phyloP scores from a whole-genome alignment of 495 filamentous ascomycete species.

The Articulospora tetracladia region DNA sequence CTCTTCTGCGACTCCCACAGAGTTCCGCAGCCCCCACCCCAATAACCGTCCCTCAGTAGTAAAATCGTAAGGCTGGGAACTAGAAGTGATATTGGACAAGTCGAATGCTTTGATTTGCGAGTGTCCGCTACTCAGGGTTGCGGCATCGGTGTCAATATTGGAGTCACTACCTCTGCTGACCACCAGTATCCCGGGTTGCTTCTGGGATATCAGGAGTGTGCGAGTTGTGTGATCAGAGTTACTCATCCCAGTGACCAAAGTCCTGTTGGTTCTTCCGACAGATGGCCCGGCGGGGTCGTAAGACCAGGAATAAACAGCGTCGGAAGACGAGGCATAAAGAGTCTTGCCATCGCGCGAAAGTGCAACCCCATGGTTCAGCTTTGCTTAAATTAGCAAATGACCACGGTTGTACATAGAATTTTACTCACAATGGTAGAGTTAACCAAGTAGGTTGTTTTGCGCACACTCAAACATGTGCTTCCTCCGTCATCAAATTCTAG shows the following conservation, averaged over 20 bases:
- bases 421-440: neutral
- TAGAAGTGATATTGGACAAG: slow-evolving; percentile 31
- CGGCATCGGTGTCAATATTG: slow-evolving; percentile 54
- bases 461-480: slow-evolving; percentile 38
- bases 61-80: slow-evolving; percentile 30
- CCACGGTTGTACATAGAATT: neutral
- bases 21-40: slow-evolving; percentile 71
- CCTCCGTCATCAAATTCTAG: slow-evolving; percentile 44
- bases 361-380: slow-evolving; percentile 66
- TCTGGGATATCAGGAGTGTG: slow-evolving; percentile 52
- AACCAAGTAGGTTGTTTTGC: slow-evolving; percentile 34
- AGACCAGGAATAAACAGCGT: slow-evolving; percentile 51
- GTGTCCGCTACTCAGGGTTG: slow-evolving; percentile 44
- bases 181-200: slow-evolving; percentile 39
- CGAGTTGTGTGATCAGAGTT: slow-evolving; percentile 52
- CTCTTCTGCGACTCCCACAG: slow-evolving; percentile 62
- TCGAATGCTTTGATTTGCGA: slow-evolving; percentile 65
- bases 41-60: slow-evolving; percentile 48
- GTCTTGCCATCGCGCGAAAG: slow-evolving; percentile 56
- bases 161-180: slow-evolving; percentile 59
- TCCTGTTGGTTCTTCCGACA: slow-evolving; percentile 35
- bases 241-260: slow-evolving; percentile 53
- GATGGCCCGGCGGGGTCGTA: slow-evolving; percentile 46
- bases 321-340: slow-evolving; percentile 57
- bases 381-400: neutral